These are phyloP conservation scores for Xylaria sp. DNA, from an alignment of 2,329 filamentous ascomycete species.

Conservation along the genomic window DNA sequence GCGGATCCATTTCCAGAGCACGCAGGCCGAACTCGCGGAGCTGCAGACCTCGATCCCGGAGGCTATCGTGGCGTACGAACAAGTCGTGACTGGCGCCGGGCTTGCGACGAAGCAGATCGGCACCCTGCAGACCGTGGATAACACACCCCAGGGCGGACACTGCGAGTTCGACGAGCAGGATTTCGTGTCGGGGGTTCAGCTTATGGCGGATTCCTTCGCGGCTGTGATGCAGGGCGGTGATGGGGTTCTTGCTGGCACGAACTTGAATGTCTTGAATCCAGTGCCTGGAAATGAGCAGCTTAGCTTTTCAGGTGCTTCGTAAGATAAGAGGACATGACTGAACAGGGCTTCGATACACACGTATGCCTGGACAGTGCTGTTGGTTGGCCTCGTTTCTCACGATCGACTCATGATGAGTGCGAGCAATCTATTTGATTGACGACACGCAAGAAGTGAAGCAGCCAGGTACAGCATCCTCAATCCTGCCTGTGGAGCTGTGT, in stretches of 20 bases:
- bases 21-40: constrained; percentile 54
- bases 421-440: too few relatives aligned
- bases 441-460: too few relatives aligned
- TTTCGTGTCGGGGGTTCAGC: constrained; percentile 62
- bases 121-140: constrained; percentile 61
- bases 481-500: too few relatives aligned
- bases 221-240: constrained; percentile 59
- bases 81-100: constrained; percentile 51
- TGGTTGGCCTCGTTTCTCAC: neutral
- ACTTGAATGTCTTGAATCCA: constrained; percentile 54
- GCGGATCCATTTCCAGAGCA: constrained; percentile 63
- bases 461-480: too few relatives aligned
- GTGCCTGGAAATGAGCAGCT: constrained; percentile 56
- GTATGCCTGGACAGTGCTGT: neutral
- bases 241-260: constrained; percentile 52
- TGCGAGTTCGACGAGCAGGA: constrained; percentile 62
- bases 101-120: constrained; percentile 53
- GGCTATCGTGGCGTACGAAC: constrained; percentile 57
- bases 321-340: neutral
- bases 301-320: constrained; percentile 43
- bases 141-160: constrained; percentile 60
- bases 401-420: neutral
- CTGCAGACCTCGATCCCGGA: constrained; percentile 58
- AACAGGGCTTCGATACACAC: too few relatives aligned
- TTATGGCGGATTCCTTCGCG: constrained; percentile 59